A percentile compares a stretch with the other conserved stretches of the same genome.
These are phyloP conservation scores for Populus euphratica DNA, from an alignment of 345 rosid genomes.

Conservation along the genomic window DNA sequence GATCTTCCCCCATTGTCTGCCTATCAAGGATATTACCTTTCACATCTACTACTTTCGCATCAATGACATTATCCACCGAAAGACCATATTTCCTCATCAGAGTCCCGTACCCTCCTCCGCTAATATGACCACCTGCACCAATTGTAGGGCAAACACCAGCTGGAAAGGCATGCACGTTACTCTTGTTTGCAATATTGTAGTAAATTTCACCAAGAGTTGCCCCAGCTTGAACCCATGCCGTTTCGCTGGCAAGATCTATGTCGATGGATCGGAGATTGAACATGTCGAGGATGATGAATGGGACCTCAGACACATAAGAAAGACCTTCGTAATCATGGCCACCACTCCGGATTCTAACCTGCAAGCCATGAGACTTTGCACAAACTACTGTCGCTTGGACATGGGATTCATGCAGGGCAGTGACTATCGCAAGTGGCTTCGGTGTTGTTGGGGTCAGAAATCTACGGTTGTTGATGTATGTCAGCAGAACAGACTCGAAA, in stretches of 20 bases:
- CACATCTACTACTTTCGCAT: conserved; percentile 1
- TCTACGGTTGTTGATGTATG: neutral
- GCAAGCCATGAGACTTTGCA: neutral
- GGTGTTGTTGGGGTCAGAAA: neutral
- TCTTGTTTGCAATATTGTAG: neutral
- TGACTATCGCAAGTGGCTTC: neutral
- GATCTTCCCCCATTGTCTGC: conserved; percentile 3
- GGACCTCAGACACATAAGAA: neutral
- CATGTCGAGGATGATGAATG: conserved; percentile 9
- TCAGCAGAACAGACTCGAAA: neutral
- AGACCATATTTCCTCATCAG: conserved; percentile 9
- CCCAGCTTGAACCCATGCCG: conserved; percentile 12
- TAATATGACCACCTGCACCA: conserved; percentile 8
- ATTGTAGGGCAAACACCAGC: conserved; percentile 1
- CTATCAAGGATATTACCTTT: conserved; percentile 7
- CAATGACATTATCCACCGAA: neutral
- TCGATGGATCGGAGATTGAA: neutral
- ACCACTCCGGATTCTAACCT: conserved; percentile 3
- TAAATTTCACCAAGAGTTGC: conserved; percentile 10
- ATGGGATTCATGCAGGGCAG: conserved; percentile 1
- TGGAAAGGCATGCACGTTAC: conserved; percentile 7
- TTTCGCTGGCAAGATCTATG: neutral
- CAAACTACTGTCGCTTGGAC: conserved; percentile 8
- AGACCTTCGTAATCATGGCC: conserved; percentile 15
- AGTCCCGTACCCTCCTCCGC: conserved; percentile 12